Evolutionary conservation across 176 grass and related monocot species (phyloP), one percentile per base, ranked within the genome.

Genomic region (Zoysia japonica): DNA sequence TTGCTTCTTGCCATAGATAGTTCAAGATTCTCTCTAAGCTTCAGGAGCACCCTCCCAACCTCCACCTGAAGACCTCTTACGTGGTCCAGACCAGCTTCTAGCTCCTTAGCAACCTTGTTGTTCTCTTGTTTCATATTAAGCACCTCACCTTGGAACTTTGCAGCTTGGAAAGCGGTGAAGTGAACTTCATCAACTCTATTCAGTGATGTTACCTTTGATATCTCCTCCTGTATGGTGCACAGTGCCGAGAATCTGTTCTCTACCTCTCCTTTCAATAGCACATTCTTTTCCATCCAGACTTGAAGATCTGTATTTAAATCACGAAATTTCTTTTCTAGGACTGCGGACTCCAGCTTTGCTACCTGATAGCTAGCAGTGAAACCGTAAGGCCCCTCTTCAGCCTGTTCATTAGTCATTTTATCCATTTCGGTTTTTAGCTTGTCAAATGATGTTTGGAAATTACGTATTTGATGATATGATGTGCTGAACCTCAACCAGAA

Each of bases 401-500:
- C 68, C 59, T 86, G 81, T 12, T 65, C 66, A 81, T 85, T 76
- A 42, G 68, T 78, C 76, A 86, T 37, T 71, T 86, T 93, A 47
- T 78, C 72, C 79, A 88, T 86, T 48, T 88, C 71, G 10, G 76
- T 55, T 90, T 93, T 82, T 63, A 83, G 47, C 51, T 80, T 85
- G 47, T 82, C 80, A 80, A 93, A 93, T 72, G 75, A 83, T 70
- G 61, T 86, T 83, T 93, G 88, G 59, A 88, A 90, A 50, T 88
- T 69, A 28, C 61, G 80, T 74, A 90, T 88, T 81, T 93, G 85
- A 79, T 90, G 88, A 74, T 90, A 93, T 62, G 85, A 90, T 86
- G 85, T 88, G 67, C 79, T 90, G 51, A 93, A 93, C 54, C 91
- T 86, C 80, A 93, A 74, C 91, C 91, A 93, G 77, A 93, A 93